Evolutionary conservation across 2,329 filamentous ascomycete genomes (phyloP).

Genomic region (Alternaria sp.): DNA sequence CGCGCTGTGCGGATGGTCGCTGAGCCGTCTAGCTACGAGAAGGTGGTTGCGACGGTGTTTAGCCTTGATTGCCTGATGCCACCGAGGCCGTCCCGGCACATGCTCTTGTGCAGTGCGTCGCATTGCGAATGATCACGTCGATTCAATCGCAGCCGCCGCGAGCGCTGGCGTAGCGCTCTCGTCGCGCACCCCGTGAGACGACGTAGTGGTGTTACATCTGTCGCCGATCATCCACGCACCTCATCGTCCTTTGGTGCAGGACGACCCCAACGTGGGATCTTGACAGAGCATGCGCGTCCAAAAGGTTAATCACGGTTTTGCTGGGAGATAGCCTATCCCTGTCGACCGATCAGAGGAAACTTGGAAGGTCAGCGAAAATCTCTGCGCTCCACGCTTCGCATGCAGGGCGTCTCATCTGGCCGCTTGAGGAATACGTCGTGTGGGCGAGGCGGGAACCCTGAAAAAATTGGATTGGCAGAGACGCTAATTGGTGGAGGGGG

Average conservation of each 20-base stretch:
- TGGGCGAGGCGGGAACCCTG: slow-evolving; percentile 2
- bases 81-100: not conserved
- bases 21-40: not conserved
- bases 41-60: not conserved
- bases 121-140: not conserved
- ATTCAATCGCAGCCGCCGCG: not conserved
- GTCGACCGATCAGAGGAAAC: slow-evolving; percentile 2
- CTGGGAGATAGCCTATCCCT: not conserved
- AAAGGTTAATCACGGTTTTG: not conserved
- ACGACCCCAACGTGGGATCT: not conserved
- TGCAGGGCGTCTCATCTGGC: slow-evolving; percentile 2
- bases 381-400: slow-evolving; percentile 11
- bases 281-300: not conserved
- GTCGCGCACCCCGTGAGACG: not conserved
- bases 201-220: slow-evolving; percentile 1
- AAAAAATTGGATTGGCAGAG: not conserved
- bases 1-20: slow-evolving; percentile 12
- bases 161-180: slow-evolving; percentile 2
- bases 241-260: not conserved
- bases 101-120: not conserved
- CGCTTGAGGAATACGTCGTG: too few relatives aligned
- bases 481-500: slow-evolving; percentile 17
- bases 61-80: not conserved
- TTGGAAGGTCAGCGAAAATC: slow-evolving; percentile 10
- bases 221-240: not conserved